Conservation (phyloP, 768 basidiomycete genomes). For the Pisolithus marmoratus region DNA sequence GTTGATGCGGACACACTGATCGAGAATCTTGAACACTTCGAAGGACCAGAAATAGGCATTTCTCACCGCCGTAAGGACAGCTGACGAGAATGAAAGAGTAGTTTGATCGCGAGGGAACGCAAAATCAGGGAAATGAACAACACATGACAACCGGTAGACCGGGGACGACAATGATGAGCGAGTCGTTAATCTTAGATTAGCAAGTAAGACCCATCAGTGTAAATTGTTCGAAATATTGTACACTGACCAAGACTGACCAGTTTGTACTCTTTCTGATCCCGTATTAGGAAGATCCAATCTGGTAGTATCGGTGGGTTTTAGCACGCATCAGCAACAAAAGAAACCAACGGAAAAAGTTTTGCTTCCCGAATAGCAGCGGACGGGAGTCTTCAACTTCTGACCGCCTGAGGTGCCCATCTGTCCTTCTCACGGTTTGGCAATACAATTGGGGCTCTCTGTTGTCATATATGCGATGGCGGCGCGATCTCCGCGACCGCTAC, state of each 20-base stretch:
- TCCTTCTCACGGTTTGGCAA: background rate
- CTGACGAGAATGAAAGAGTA: constrained; percentile 1
- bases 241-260: background rate
- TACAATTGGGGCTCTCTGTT: background rate
- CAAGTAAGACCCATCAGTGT: background rate
- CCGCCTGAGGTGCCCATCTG: background rate
- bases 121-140: constrained; percentile 3
- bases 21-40: background rate
- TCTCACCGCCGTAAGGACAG: background rate
- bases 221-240: too few species aligned
- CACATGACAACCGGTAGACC: background rate
- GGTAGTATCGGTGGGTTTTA: background rate
- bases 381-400: background rate
- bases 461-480: constrained; percentile 4
- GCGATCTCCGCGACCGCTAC: constrained; percentile 5
- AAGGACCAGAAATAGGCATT: background rate
- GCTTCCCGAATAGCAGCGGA: too few species aligned
- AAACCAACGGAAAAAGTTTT: background rate
- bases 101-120: constrained; percentile 1
- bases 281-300: background rate
- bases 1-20: background rate
- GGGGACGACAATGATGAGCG: background rate
- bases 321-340: background rate
- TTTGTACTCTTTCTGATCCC: background rate
- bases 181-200: constrained; percentile 3